Percentiles rank a stretch among this genome's conserved stretches.
phyloP scores from a whole-genome alignment of 2,329 filamentous ascomycete genomes.

The Sporothrix brasiliensis region DNA sequence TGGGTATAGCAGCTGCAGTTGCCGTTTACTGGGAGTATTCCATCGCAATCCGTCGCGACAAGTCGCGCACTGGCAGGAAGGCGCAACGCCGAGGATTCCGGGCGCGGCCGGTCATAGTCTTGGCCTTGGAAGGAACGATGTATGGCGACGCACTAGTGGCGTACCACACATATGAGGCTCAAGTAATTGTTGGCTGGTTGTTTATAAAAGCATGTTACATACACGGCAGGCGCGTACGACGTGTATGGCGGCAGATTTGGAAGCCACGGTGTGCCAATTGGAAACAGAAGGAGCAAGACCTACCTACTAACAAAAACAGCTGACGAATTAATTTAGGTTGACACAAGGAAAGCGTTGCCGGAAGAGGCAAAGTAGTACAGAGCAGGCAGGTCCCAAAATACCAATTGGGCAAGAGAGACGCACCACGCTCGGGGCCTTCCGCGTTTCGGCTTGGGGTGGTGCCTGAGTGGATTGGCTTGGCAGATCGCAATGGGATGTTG shows the following conservation, averaged over 20 bases:
- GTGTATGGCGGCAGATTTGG: not conserved
- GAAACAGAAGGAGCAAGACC: not conserved
- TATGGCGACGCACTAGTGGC: not conserved
- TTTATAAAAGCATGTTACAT: not conserved
- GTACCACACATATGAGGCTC: not conserved
- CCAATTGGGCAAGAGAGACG: conserved; percentile 5
- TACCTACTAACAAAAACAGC: not conserved
- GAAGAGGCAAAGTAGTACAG: too few species aligned
- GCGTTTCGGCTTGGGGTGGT: not conserved
- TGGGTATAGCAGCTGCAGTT: too few species aligned
- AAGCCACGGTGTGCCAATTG: conserved; percentile 2
- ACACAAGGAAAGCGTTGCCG: not conserved
- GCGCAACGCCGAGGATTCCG: conserved; percentile 25
- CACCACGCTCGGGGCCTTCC: not conserved
- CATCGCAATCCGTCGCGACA: not conserved
- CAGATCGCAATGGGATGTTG: conserved; percentile 18
- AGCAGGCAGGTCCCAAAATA: not conserved
- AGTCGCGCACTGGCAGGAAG: not conserved
- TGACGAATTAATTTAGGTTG: not conserved
- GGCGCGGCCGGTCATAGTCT: not conserved
- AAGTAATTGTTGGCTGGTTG: not conserved
- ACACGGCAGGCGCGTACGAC: conserved; percentile 8
- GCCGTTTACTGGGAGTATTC: not conserved
- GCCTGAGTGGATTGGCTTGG: not conserved
- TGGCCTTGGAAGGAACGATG: not conserved